Conservation (phyloP, 495 filamentous ascomycete species). For the Podospora comata region DNA sequence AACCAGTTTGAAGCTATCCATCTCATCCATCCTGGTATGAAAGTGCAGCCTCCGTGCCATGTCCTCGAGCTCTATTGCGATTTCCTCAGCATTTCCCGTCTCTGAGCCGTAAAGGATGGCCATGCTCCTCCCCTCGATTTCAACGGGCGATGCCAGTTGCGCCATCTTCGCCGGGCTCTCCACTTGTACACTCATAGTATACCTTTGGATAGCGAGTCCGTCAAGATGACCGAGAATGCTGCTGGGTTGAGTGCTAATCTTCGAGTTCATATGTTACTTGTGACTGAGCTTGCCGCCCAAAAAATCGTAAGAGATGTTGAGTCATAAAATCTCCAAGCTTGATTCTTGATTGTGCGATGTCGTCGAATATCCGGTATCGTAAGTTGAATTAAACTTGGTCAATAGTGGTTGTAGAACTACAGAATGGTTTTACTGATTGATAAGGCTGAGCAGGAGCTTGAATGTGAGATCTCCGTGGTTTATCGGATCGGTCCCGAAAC, state of each 20-base stretch:
- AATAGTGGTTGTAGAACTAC: not conserved
- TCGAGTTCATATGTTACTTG: not conserved
- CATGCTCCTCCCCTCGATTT: slow-evolving; percentile 52
- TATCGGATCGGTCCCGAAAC: slow-evolving; percentile 13
- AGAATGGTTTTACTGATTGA: not conserved
- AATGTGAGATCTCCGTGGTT: not conserved
- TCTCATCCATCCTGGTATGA: slow-evolving; percentile 63
- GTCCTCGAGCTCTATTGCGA: slow-evolving; percentile 77
- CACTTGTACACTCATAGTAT: not conserved
- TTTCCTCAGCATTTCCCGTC: slow-evolving; percentile 87
- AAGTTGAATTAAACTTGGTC: not conserved
- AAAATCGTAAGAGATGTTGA: not conserved
- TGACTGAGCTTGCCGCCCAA: not conserved
- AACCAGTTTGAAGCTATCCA: slow-evolving; percentile 75
- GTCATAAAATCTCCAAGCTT: not conserved
- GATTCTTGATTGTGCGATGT: not conserved
- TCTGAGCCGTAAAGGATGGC: slow-evolving; percentile 91
- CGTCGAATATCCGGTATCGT: not conserved
- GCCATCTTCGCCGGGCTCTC: slow-evolving; percentile 12
- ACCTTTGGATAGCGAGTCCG: not conserved
- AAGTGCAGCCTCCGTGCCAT: slow-evolving; percentile 74
- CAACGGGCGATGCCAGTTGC: slow-evolving; percentile 13
- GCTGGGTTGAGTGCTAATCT: not conserved
- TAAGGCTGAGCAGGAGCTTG: not conserved
- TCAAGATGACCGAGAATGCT: not conserved